A percentile compares a stretch with the other conserved stretches of the same genome.
Evolutionary conservation across 192 early-diverging fungal species (phyloP).

Genomic region (Entomortierella beljakovae): DNA sequence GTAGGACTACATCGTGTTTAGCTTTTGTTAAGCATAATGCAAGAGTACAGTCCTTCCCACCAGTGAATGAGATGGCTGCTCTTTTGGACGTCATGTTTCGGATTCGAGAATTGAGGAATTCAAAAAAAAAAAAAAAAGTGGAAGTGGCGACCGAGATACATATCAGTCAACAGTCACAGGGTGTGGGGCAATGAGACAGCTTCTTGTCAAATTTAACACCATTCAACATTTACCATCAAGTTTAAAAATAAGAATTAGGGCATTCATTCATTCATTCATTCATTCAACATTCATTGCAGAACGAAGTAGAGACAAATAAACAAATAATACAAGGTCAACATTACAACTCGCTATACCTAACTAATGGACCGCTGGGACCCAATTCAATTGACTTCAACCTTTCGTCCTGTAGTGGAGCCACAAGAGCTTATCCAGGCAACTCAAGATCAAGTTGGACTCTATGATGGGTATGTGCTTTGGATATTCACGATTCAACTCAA

Average conservation of each 20-base stretch:
- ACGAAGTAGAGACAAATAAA: too few relatives aligned
- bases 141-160: too few relatives aligned
- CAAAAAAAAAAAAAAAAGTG: background rate
- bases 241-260: too few relatives aligned
- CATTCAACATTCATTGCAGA: too few relatives aligned
- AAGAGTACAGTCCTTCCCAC: slow-evolving; percentile 72
- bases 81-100: slow-evolving; percentile 16
- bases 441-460: slow-evolving; percentile 78
- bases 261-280: too few relatives aligned
- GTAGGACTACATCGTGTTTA: slow-evolving; percentile 52
- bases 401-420: slow-evolving; percentile 63
- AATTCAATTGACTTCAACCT: slow-evolving; percentile 58
- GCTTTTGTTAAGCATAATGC: slow-evolving; percentile 56
- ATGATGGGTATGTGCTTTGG: slow-evolving; percentile 65
- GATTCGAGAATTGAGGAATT: background rate
- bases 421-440: slow-evolving; percentile 65
- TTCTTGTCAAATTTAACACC: too few relatives aligned
- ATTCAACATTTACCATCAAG: too few relatives aligned
- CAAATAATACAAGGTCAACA: too few relatives aligned
- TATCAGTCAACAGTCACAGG: slow-evolving; percentile 2
- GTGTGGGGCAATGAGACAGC: too few relatives aligned
- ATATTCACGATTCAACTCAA: background rate
- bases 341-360: background rate
- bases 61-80: slow-evolving; percentile 69
- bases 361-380: slow-evolving; percentile 59